phyloP scores from a whole-genome alignment of 139 green algal genomes.

The Limnomonas spitsbergensis region DNA sequence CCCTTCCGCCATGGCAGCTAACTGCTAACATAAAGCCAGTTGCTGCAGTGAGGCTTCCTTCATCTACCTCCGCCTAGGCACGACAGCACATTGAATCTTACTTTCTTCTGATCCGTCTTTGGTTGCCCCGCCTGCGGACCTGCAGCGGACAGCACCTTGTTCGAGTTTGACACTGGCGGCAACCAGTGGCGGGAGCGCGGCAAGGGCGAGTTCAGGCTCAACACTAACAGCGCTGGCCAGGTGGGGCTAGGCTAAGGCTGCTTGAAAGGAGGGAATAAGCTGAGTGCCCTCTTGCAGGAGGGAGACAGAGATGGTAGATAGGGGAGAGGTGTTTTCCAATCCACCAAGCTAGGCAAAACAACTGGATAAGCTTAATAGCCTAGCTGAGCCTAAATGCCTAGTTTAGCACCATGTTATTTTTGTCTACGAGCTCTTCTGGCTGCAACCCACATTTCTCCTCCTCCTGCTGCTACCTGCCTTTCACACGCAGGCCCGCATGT shows the following conservation, averaged over 20 bases:
- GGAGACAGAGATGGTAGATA: neutral
- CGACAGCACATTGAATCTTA: too few relatives aligned
- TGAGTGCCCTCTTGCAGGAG: too few relatives aligned
- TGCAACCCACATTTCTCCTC: too few relatives aligned
- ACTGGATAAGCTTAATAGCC: too few relatives aligned
- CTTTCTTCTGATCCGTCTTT: too few relatives aligned
- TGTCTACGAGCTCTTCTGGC: too few relatives aligned
- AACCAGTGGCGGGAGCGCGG: constrained; percentile 81
- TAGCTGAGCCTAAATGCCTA: too few relatives aligned
- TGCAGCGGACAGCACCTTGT: constrained; percentile 71
- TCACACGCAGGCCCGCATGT: constrained; percentile 56
- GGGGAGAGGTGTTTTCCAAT: neutral
- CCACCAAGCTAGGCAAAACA: too few relatives aligned
- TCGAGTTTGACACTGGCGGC: constrained; percentile 69
- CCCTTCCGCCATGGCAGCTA: neutral
- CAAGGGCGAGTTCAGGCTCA: constrained; percentile 80
- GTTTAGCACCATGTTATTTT: too few relatives aligned
- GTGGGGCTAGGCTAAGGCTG: too few relatives aligned
- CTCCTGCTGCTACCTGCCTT: neutral
- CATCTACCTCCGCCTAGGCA: too few relatives aligned
- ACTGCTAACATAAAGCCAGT: neutral
- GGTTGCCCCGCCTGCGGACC: neutral
- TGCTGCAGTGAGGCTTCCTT: neutral
- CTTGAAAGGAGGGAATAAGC: too few relatives aligned
- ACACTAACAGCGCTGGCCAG: constrained; percentile 44